These are phyloP conservation scores for Suillus plorans DNA, from an alignment of 768 basidiomycete genomes.

Conservation along the genomic window DNA sequence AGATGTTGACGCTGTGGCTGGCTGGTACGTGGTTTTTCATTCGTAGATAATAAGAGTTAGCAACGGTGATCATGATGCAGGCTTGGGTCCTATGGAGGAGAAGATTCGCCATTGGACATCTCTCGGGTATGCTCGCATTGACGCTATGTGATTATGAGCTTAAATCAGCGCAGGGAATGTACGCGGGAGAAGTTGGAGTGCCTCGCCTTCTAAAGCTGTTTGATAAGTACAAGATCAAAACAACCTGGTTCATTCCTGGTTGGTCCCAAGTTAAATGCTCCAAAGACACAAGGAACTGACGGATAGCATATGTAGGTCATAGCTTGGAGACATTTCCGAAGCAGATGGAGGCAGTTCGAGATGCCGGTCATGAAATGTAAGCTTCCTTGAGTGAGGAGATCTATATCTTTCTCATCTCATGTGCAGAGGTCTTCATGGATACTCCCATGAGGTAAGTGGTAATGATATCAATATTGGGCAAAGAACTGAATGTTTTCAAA, in stretches of 20 bases:
- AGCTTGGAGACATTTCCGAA: slow-evolving; percentile 74
- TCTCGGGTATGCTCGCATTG: slow-evolving; percentile 42
- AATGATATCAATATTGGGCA: neutral
- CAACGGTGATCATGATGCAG: slow-evolving; percentile 26
- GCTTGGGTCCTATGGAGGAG: slow-evolving; percentile 74
- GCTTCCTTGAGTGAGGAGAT: slow-evolving; percentile 9
- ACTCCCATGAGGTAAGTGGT: slow-evolving; percentile 59
- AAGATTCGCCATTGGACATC: slow-evolving; percentile 69
- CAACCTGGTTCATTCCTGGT: slow-evolving; percentile 77
- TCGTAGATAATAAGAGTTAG: neutral
- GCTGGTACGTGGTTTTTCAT: slow-evolving; percentile 44
- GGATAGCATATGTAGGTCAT: slow-evolving; percentile 45
- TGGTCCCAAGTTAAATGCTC: neutral
- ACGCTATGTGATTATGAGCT: neutral
- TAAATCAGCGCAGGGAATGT: slow-evolving; percentile 48
- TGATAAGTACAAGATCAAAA: slow-evolving; percentile 59
- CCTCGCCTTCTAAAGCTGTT: slow-evolving; percentile 68
- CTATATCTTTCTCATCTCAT: neutral
- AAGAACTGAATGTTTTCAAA: slow-evolving; percentile 18
- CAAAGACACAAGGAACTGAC: neutral
- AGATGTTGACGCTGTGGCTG: slow-evolving; percentile 72
- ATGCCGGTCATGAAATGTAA: slow-evolving; percentile 72
- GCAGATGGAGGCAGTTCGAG: slow-evolving; percentile 66
- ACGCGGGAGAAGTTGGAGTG: slow-evolving; percentile 68
- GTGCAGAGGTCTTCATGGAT: slow-evolving; percentile 62